Evolutionary conservation across 2,329 filamentous ascomycete species (phyloP), one percentile per base, ranked within the genome.

Genomic region (Microdochium trichocladiopsis): DNA sequence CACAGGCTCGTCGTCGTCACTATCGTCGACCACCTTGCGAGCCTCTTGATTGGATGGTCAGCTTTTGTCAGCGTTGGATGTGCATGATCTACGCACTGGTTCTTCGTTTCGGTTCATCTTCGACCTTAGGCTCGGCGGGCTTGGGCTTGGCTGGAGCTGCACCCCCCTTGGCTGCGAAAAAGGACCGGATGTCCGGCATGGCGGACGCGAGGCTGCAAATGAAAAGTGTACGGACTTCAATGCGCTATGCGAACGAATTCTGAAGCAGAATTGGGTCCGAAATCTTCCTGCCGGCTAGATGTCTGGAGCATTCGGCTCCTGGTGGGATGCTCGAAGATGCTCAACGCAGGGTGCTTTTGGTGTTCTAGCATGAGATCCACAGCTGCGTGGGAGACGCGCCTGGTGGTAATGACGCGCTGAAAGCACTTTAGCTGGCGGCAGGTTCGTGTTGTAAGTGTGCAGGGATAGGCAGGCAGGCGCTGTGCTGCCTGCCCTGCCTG

Each of bases 181-280:
- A 97, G 61, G 79, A 90, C 64, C 92, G 82, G 63, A 96, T 97
- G 70, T 97, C 93, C 57, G 91, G 83, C 91, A 96, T 95, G 56
- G 59, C 57, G 55, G 16, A 21, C 36, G 36, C 22, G 52, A 37
- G 50, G 49, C 50, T 37, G 33, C 33, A 16, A 37, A 5, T n/a
- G n/a, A n/a, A n/a, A n/a, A n/a, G n/a, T n/a, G n/a, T n/a, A n/a
- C n/a, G n/a, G n/a, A n/a, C n/a, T 37, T 5, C 18, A 16, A 37
- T 37, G 33, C 5, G 14, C 6, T 37, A 33, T 33, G 28, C 28
- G 33, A n/a, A n/a, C n/a, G n/a, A n/a, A n/a, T n/a, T n/a, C n/a
- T n/a, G n/a, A n/a, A n/a, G n/a, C n/a, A n/a, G n/a, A n/a, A n/a
- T n/a, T n/a, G n/a, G n/a, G n/a, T n/a, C n/a, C n/a, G n/a, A n/a